Percentiles rank a stretch among this genome's conserved stretches.
Evolutionary conservation across 768 basidiomycete species (phyloP).

Genomic region (Leucogyrophana mollusca): DNA sequence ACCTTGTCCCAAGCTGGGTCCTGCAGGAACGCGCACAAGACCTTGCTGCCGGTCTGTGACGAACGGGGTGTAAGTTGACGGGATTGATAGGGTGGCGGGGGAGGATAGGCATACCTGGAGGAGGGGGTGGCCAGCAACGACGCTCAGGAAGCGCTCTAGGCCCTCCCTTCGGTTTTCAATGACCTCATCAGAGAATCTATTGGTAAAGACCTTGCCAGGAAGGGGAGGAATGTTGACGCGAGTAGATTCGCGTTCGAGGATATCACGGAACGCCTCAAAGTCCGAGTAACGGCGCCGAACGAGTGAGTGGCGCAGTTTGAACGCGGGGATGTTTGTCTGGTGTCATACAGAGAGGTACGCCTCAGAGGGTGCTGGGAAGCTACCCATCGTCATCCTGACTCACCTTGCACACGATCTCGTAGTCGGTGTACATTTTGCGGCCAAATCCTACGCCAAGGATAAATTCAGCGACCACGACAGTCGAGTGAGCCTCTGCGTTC

Average conservation of each 20-base stretch:
- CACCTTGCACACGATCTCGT: conserved; percentile 97
- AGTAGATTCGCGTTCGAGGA: conserved; percentile 94
- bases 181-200: conserved; percentile 96
- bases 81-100: neutral
- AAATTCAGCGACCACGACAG: neutral
- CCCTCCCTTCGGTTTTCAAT: conserved; percentile 92
- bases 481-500: neutral
- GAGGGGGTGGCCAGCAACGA: conserved; percentile 96
- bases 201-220: conserved; percentile 98
- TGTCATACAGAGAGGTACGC: neutral
- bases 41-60: conserved; percentile 88
- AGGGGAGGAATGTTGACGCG: conserved; percentile 97
- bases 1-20: conserved; percentile 89
- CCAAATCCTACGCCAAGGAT: conserved; percentile 70
- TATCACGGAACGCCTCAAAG: conserved; percentile 96
- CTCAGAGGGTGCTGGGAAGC: conserved; percentile 7
- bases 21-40: conserved; percentile 93
- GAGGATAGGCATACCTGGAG: conserved; percentile 65
- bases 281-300: conserved; percentile 89
- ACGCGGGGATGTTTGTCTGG: conserved; percentile 96
- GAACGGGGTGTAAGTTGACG: conserved; percentile 9
- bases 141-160: conserved; percentile 89
- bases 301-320: conserved; percentile 91
- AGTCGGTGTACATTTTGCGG: conserved; percentile 99
- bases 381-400: conserved; percentile 14